Percentiles rank a stretch among this genome's conserved stretches.
Evolutionary conservation across 164 flowering plant genomes (phyloP).

Genomic region (Malania oleifera): DNA sequence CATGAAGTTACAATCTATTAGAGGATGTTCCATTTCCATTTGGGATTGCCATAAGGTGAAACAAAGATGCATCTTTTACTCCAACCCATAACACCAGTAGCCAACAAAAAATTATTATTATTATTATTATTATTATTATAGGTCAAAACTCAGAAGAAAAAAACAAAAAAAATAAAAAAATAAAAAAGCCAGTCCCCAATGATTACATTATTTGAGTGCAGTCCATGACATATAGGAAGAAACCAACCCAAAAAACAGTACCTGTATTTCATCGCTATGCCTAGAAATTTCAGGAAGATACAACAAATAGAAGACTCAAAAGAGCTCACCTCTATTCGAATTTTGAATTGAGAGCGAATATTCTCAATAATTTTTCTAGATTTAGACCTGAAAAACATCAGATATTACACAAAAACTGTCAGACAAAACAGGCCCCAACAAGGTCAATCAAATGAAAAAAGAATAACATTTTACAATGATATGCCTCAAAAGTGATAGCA

Average conservation of each 20-base stretch:
- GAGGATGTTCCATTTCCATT: no score
- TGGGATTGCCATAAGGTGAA: no score
- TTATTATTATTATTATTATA: no score
- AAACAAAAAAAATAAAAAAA: no score
- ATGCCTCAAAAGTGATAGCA: background rate
- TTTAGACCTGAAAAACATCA: conserved; percentile 45
- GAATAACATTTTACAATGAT: background rate
- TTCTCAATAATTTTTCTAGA: conserved; percentile 57
- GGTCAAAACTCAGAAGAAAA: no score
- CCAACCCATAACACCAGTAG: no score
- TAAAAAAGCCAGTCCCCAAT: background rate
- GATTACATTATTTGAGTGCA: background rate
- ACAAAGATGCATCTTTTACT: no score
- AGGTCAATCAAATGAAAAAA: background rate
- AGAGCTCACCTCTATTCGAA: conserved; percentile 55
- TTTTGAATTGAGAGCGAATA: conserved; percentile 52
- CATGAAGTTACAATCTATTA: background rate
- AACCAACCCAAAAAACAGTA: background rate
- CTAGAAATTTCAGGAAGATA: background rate
- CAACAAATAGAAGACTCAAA: background rate
- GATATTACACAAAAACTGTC: background rate
- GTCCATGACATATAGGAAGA: background rate
- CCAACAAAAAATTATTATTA: no score
- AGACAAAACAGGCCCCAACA: background rate
- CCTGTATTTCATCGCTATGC: background rate